Evolutionary conservation across 441 rosid genomes (phyloP).

Genomic region (Erodium chrysanthum): DNA sequence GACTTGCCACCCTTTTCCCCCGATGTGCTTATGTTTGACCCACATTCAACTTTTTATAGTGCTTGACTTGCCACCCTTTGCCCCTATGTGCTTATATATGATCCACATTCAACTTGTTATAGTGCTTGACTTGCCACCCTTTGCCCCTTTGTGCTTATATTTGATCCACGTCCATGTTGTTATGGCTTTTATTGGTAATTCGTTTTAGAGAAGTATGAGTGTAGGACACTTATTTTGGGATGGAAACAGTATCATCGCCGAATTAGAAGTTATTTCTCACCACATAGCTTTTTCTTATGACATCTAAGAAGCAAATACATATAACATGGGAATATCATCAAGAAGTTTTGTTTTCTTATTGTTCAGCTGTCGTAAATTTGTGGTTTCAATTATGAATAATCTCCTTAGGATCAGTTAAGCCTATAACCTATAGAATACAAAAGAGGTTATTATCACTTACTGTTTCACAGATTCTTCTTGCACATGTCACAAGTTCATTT

Average conservation of each 20-base stretch:
- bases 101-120: background rate
- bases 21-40: too few species aligned
- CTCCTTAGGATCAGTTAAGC: slow-evolving; percentile 1
- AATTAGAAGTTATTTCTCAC: background rate
- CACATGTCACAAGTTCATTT: background rate
- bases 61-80: background rate
- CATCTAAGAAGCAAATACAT: slow-evolving; percentile 3
- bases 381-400: background rate
- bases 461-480: slow-evolving; percentile 2
- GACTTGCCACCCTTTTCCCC: too few species aligned
- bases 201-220: background rate
- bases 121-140: background rate
- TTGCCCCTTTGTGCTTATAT: background rate
- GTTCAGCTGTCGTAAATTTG: background rate
- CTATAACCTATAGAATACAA: background rate
- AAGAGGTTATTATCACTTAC: background rate
- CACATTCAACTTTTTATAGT: background rate
- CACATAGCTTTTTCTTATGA: background rate
- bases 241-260: background rate
- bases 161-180: background rate
- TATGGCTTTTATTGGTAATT: background rate
- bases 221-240: background rate
- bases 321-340: background rate
- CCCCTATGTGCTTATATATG: background rate
- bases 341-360: background rate